These are phyloP conservation scores for Apium graveolens DNA, from an alignment of 129 eudicot species.

Conservation along the genomic window DNA sequence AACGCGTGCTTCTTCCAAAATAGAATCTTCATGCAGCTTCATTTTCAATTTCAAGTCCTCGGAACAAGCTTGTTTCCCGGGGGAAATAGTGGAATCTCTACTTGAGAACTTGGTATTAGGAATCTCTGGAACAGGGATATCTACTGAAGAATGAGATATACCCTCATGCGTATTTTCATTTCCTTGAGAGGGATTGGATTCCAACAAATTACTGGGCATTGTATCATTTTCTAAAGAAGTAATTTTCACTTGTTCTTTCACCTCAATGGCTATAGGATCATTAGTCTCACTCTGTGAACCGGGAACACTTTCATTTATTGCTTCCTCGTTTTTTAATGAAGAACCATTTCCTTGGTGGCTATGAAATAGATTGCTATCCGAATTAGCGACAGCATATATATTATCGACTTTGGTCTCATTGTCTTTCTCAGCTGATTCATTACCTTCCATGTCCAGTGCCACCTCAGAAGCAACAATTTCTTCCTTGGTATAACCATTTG, in stretches of 20 bases:
- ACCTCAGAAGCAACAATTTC: slow-evolving; percentile 23
- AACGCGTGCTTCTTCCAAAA: slow-evolving; percentile 75
- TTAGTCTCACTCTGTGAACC: slow-evolving; percentile 26
- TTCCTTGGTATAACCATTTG: slow-evolving; percentile 40
- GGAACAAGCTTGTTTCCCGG: slow-evolving; percentile 38
- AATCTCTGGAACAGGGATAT: slow-evolving; percentile 25
- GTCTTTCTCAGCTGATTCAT: slow-evolving; percentile 27
- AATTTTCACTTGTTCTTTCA: slow-evolving; percentile 22
- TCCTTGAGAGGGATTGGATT: slow-evolving; percentile 18
- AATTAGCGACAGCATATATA: slow-evolving; percentile 16
- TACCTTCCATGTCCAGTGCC: slow-evolving; percentile 22
- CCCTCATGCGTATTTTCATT: slow-evolving; percentile 25
- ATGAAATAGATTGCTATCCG: slow-evolving; percentile 18
- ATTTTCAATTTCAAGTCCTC: slow-evolving; percentile 25
- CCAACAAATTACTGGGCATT: slow-evolving; percentile 17
- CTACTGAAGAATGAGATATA: slow-evolving; percentile 21
- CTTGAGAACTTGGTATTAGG: slow-evolving; percentile 21
- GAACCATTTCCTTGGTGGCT: slow-evolving; percentile 38
- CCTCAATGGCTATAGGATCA: slow-evolving; percentile 15
- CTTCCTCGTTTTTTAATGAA: slow-evolving; percentile 23
- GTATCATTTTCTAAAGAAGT: slow-evolving; percentile 30
- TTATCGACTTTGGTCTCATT: slow-evolving; percentile 17
- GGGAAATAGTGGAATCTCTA: slow-evolving; percentile 26
- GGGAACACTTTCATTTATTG: slow-evolving; percentile 24
- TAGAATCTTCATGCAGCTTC: slow-evolving; percentile 73